phyloP scores from a whole-genome alignment of 78 protist species.

The Abeoforma whisleri region DNA sequence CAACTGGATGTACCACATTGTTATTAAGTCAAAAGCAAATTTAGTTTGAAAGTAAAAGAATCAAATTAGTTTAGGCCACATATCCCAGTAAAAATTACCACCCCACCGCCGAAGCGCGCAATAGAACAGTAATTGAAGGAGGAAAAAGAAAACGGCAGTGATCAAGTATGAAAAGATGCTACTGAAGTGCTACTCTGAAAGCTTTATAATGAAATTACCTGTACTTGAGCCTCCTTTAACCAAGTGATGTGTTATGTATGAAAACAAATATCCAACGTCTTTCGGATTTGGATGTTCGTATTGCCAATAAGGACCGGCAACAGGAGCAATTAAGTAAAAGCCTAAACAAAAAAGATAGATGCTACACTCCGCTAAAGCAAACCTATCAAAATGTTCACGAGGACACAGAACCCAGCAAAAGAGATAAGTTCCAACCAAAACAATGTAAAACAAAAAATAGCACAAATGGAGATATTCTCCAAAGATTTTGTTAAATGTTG shows the following conservation, averaged over 20 bases:
- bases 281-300: constrained; percentile 26
- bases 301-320: constrained; percentile 32
- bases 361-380: constrained; percentile 2
- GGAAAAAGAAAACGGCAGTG: too few species aligned
- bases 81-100: too few species aligned
- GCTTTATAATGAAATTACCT: too few species aligned
- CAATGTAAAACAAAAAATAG: constrained; percentile 37
- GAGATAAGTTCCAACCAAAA: constrained; percentile 28
- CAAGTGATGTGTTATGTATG: neutral
- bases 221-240: constrained; percentile 25
- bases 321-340: constrained; percentile 21
- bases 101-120: too few species aligned
- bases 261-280: constrained; percentile 37
- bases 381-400: constrained; percentile 29
- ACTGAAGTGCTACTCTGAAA: too few species aligned
- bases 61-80: too few species aligned
- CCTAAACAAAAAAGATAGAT: constrained; percentile 19
- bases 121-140: too few species aligned
- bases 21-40: too few species aligned
- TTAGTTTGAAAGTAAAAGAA: too few species aligned
- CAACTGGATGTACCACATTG: too few species aligned
- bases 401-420: neutral
- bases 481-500: neutral
- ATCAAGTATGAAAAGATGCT: too few species aligned
- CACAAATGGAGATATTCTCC: constrained; percentile 38